Base-by-base conservation (phyloP, 2,329 filamentous ascomycete species). In the Penicillium sp. region DNA sequence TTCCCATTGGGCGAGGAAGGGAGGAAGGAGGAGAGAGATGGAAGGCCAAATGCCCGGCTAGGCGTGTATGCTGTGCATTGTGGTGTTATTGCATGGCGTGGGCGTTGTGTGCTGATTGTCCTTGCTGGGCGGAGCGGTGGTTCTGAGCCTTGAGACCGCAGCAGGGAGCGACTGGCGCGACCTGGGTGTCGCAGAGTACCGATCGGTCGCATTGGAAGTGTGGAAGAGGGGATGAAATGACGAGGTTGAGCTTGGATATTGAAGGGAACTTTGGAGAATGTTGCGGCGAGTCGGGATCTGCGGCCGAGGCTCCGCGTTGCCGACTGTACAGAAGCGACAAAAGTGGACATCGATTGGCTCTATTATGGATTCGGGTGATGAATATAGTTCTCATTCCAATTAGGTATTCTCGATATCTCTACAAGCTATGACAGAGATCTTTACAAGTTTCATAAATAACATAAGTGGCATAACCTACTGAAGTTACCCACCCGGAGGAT, bases 11-110 rank as follows among this genome's bases (percentile, higher is more conserved):
- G 35, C 2, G 51, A 47, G 9, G 51, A 47, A 8, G 61, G 58
- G 32, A 62, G 54, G 46, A 67, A 53, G 27, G 65, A 64, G 32
- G 66, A 61, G 47, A 69, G 56, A 0, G 60, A 59, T 4, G 66
- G 58, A 29, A 66, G 61, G 6, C 59, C 53, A 48, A 67, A 67
- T 29, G 49, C 39, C 44, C 65, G 52, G 29, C 33, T 35, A 27
- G 33, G 44, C 27, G 50, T 44, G 37, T 45, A 27, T 32, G 28
- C 23, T 40, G 15, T 25, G 28, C 31, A 48, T 50, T 40, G 23
- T 15, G 37, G 25, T 50, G 20, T 51, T 51, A 47, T 23, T 10
- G 39, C 15, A 27, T 20, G 48, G 50, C 33, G 32, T 41, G 47
- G 42, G 38, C 33, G 45, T 35, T 49, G 53, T 39, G 53, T 57